Evolutionary conservation across 192 early-diverging fungal species (phyloP).

Genomic region (Irineochytrium annulatum): DNA sequence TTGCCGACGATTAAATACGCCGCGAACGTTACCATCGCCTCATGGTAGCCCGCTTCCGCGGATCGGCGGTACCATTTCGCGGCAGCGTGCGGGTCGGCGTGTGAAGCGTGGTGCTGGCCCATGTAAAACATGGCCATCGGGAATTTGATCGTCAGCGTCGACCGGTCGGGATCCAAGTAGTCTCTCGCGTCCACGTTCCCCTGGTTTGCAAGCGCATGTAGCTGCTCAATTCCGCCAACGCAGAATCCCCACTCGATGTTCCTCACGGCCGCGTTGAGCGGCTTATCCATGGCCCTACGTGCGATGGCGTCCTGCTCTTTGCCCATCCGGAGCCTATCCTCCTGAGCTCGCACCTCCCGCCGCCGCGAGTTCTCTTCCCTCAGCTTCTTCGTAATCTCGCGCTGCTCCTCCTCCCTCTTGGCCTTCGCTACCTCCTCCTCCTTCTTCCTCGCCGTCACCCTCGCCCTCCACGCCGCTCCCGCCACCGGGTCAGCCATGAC

Average conservation of each 20-base stretch:
- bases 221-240: constrained; percentile 12
- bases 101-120: constrained; percentile 16
- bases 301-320: constrained; percentile 3
- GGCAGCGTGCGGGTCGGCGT: constrained; percentile 20
- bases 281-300: constrained; percentile 10
- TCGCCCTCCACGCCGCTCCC: constrained; percentile 20
- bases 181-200: constrained; percentile 24
- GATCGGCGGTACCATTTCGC: constrained; percentile 28
- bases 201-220: constrained; percentile 8
- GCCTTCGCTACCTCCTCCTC: not conserved
- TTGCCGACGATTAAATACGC: constrained; percentile 28
- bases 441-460: constrained; percentile 10
- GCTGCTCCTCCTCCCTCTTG: not conserved
- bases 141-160: constrained; percentile 5
- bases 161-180: constrained; percentile 20
- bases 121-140: constrained; percentile 19
- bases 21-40: constrained; percentile 22
- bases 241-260: constrained; percentile 28
- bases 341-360: not conserved
- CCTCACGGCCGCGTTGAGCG: constrained; percentile 13
- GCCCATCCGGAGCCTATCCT: not conserved
- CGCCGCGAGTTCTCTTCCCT: constrained; percentile 8
- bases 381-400: not conserved
- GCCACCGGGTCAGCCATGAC: constrained; percentile 13
- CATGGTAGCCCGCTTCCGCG: constrained; percentile 25